A percentile compares a stretch with the other conserved stretches of the same genome.
phyloP scores from a whole-genome alignment of 805 yeast genomes.

The Candida odintsovae region DNA sequence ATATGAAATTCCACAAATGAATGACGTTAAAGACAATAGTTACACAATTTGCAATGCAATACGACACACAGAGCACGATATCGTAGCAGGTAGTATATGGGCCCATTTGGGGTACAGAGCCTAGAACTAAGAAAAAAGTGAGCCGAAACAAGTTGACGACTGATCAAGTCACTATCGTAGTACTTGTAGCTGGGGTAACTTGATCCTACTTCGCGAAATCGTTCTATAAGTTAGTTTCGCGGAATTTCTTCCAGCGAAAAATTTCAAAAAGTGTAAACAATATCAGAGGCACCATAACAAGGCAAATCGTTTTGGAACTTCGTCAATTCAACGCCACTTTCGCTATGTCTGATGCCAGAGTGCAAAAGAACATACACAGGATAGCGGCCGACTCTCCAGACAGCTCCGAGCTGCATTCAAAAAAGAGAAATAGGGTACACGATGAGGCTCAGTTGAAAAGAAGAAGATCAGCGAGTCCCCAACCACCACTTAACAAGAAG shows the following conservation, averaged over 20 bases:
- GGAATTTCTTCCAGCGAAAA: not conserved
- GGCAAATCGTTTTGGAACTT: not conserved
- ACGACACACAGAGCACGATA: too few species aligned
- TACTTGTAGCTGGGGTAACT: not conserved
- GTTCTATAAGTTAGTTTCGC: not conserved
- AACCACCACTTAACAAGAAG: not conserved
- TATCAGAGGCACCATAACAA: not conserved
- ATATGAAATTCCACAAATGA: too few species aligned
- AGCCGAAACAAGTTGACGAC: too few species aligned
- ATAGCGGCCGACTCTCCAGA: not conserved
- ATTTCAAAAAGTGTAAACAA: constrained; percentile 1
- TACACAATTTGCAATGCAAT: too few species aligned
- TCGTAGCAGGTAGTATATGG: too few species aligned
- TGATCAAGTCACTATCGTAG: too few species aligned
- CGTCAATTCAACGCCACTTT: not conserved
- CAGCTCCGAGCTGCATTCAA: not conserved
- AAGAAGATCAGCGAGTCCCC: constrained; percentile 2
- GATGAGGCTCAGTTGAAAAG: constrained; percentile 1
- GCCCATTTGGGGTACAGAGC: too few species aligned
- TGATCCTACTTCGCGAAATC: not conserved
- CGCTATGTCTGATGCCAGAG: not conserved
- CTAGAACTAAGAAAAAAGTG: too few species aligned
- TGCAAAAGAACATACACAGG: not conserved
- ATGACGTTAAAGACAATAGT: too few species aligned
- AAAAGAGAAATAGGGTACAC: not conserved